Percentiles rank a stretch among this genome's conserved stretches.
These are phyloP conservation scores for Sporobolomyces roseus DNA, from an alignment of 768 basidiomycete species.

Conservation along the genomic window DNA sequence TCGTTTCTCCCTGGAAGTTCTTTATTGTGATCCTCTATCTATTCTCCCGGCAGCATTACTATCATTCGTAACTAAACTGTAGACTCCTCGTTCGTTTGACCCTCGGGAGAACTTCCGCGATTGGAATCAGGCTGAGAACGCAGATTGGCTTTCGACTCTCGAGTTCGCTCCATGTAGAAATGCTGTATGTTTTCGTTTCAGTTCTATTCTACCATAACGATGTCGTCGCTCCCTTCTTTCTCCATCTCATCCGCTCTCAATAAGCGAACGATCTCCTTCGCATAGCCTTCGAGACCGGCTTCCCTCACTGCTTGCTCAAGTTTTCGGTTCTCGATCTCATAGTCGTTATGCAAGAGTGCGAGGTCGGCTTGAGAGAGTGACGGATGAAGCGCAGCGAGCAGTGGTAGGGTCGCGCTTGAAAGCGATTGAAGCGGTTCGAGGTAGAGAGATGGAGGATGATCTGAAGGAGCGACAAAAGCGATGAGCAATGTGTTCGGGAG, in stretches of 20 bases:
- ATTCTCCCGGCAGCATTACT: no score
- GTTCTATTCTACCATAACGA: slow-evolving; percentile 8
- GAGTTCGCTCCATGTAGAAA: no score
- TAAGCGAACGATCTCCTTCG: slow-evolving; percentile 47
- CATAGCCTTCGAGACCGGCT: slow-evolving; percentile 45
- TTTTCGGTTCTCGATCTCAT: slow-evolving; percentile 46
- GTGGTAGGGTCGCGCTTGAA: slow-evolving; percentile 41
- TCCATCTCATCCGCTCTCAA: slow-evolving; percentile 36
- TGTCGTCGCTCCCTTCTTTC: neutral
- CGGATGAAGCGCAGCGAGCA: slow-evolving; percentile 47
- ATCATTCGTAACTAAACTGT: no score
- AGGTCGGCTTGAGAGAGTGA: slow-evolving; percentile 42
- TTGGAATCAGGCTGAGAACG: no score
- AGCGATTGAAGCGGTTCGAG: slow-evolving; percentile 44
- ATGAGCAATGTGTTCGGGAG: no score
- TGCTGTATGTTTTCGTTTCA: no score
- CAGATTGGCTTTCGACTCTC: no score
- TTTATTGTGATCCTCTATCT: no score
- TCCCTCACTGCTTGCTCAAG: slow-evolving; percentile 44
- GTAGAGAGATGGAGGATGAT: slow-evolving; percentile 16
- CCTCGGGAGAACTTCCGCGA: no score
- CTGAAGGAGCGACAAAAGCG: neutral
- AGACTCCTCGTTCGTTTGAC: no score
- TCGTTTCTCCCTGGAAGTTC: neutral
- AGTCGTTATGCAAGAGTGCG: slow-evolving; percentile 46